These are phyloP conservation scores for Pestalotiopsis sp. DNA, from an alignment of 2,329 filamentous ascomycete genomes.

Conservation along the genomic window DNA sequence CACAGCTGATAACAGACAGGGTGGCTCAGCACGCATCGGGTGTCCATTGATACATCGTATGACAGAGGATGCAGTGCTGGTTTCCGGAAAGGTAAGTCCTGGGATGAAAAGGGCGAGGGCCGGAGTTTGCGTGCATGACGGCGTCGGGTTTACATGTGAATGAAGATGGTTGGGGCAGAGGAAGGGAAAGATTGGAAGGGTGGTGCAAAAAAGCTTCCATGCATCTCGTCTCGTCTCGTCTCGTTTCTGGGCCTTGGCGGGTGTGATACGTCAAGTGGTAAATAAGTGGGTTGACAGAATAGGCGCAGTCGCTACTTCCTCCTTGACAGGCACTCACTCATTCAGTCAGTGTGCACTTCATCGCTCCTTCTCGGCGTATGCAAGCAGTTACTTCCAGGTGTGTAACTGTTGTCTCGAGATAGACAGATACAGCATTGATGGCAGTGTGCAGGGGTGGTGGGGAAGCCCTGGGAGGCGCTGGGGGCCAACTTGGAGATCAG, in stretches of 20 bases:
- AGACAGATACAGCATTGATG: background rate
- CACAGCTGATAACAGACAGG: background rate
- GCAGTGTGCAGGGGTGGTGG: background rate
- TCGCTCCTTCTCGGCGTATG: no score
- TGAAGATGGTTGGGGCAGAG: background rate
- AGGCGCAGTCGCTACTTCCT: no score
- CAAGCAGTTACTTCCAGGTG: no score
- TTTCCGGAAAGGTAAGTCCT: background rate
- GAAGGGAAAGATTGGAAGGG: background rate
- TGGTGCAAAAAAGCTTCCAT: constrained; percentile 5
- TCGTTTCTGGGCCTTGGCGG: background rate
- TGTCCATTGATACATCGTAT: background rate
- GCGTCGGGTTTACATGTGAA: constrained; percentile 1
- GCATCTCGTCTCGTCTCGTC: background rate
- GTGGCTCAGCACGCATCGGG: background rate
- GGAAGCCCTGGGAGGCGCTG: background rate
- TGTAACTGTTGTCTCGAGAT: background rate
- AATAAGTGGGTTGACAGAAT: no score
- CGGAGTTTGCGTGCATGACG: constrained; percentile 11
- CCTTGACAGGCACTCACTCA: no score
- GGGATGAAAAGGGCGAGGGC: background rate
- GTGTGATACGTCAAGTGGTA: background rate
- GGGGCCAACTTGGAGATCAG: background rate
- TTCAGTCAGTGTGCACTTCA: no score
- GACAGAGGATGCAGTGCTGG: background rate